Conservation (phyloP, 306 rosid genomes). For the Argentina anserina region DNA sequence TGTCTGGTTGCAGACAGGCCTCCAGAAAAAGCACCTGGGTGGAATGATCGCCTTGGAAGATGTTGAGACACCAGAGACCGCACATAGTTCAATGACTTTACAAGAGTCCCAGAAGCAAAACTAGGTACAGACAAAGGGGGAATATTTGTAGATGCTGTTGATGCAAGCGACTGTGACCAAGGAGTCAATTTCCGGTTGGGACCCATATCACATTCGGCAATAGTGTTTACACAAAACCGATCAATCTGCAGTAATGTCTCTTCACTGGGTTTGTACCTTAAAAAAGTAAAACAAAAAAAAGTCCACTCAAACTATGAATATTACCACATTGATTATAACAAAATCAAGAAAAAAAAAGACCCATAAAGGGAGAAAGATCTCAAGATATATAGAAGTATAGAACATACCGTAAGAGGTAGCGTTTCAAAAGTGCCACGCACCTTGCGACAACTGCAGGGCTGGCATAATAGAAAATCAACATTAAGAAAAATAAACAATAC, state of each 20-base stretch:
- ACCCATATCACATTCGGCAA: slow-evolving; percentile 70
- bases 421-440: slow-evolving; percentile 92
- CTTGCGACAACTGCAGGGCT: slow-evolving; percentile 97
- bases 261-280: slow-evolving; percentile 89
- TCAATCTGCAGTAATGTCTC: slow-evolving; percentile 91
- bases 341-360: neutral
- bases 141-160: slow-evolving; percentile 49
- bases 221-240: slow-evolving; percentile 87
- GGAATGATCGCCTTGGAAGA: slow-evolving; percentile 80
- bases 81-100: slow-evolving; percentile 83
- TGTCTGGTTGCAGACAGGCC: slow-evolving; percentile 71
- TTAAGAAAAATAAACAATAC: slow-evolving; percentile 21
- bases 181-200: slow-evolving; percentile 55
- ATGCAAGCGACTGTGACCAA: slow-evolving; percentile 49
- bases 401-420: slow-evolving; percentile 85
- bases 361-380: slow-evolving; percentile 10
- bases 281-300: slow-evolving; percentile 22
- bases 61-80: slow-evolving; percentile 90
- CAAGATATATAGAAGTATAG: slow-evolving; percentile 19
- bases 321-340: neutral
- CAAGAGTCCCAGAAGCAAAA: slow-evolving; percentile 75
- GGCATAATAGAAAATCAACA: slow-evolving; percentile 38
- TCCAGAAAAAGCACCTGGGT: slow-evolving; percentile 85
- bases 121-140: slow-evolving; percentile 78
- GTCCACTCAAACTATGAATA: neutral